These are phyloP conservation scores for Neoboletus subvelutipes DNA, from an alignment of 768 basidiomycete genomes.

Conservation along the genomic window DNA sequence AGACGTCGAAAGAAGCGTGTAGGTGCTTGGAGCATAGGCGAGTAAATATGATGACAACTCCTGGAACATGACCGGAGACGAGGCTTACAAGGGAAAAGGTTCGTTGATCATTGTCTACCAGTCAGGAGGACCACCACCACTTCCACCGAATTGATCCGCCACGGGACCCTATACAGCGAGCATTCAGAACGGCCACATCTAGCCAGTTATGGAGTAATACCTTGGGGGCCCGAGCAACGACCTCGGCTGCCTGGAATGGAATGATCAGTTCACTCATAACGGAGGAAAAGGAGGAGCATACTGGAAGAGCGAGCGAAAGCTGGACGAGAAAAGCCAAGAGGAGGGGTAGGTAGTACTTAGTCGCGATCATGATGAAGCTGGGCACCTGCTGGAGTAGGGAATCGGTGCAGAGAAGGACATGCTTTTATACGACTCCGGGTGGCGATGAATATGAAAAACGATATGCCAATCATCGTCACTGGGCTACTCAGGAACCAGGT, in stretches of 20 bases:
- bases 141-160: slow-evolving; percentile 5
- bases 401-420: not conserved
- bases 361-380: slow-evolving; percentile 18
- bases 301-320: slow-evolving; percentile 24
- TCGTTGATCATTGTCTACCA: slow-evolving; percentile 16
- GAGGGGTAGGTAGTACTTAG: slow-evolving; percentile 21
- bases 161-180: slow-evolving; percentile 8
- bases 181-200: not conserved
- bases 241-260: slow-evolving; percentile 12
- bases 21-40: slow-evolving; percentile 13
- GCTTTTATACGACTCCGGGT: slow-evolving; percentile 22
- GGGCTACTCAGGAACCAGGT: slow-evolving; percentile 20
- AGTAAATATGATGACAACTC: too few relatives aligned
- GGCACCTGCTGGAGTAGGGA: not conserved
- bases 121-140: slow-evolving; percentile 17
- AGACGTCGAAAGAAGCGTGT: not conserved
- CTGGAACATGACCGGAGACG: too few relatives aligned
- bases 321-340: slow-evolving; percentile 21
- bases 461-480: slow-evolving; percentile 9
- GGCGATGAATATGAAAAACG: not conserved
- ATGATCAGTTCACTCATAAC: not conserved
- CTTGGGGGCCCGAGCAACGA: not conserved
- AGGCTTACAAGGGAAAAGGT: too few relatives aligned
- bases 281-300: not conserved
- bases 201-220: slow-evolving; percentile 6